Conservation (phyloP, 2,329 filamentous ascomycete species). For the Lasiodiplodia hormozganensis region DNA sequence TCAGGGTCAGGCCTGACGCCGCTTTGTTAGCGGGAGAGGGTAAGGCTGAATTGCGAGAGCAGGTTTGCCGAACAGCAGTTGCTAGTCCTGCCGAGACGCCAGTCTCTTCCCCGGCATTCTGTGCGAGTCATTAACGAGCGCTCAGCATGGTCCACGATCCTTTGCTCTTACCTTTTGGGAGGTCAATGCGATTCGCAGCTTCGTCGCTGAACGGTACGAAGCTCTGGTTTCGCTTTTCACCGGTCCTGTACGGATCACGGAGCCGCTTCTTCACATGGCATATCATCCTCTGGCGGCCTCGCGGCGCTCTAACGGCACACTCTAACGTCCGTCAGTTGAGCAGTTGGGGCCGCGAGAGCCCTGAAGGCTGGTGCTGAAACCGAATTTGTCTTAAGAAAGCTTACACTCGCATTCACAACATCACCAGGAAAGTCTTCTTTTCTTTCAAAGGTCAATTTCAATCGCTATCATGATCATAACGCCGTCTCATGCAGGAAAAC, state of each 20-base stretch:
- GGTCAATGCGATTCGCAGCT: too few relatives aligned
- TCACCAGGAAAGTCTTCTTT: not conserved
- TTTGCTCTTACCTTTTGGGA: not conserved
- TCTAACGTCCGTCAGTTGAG: too few relatives aligned
- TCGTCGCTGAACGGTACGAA: too few relatives aligned
- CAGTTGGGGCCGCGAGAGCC: too few relatives aligned
- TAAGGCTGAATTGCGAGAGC: not conserved
- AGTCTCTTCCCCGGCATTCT: not conserved
- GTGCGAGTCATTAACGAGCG: not conserved
- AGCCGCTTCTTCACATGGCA: too few relatives aligned
- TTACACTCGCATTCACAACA: not conserved
- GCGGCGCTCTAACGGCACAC: too few relatives aligned
- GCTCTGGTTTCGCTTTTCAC: too few relatives aligned
- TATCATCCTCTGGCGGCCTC: too few relatives aligned
- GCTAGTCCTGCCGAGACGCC: not conserved
- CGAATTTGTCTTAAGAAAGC: not conserved
- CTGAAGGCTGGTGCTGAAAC: too few relatives aligned
- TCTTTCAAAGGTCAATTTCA: not conserved
- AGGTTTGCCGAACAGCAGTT: not conserved
- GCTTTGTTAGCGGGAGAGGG: not conserved
- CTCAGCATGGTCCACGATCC: not conserved
- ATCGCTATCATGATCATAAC: not conserved
- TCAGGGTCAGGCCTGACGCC: not conserved
- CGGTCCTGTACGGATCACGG: too few relatives aligned
- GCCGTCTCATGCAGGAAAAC: not conserved